phyloP scores from a whole-genome alignment of 495 filamentous ascomycete species.

The Podospora pseudocomata region DNA sequence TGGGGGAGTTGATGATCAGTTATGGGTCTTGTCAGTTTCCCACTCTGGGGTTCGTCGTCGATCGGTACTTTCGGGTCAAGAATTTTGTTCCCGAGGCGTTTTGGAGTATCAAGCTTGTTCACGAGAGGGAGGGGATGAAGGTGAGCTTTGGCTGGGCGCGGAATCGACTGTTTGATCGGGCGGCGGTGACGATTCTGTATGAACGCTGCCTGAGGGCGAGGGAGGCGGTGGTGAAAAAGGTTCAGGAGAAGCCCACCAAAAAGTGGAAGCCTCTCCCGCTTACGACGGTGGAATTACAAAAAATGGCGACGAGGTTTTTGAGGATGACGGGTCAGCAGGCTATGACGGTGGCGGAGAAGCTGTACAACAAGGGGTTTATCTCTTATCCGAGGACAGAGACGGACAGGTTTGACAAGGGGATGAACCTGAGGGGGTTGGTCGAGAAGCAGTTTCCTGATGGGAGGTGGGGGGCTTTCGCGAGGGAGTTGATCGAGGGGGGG shows the following conservation, averaged over 20 bases:
- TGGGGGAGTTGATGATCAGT: slow-evolving; percentile 67
- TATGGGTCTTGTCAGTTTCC: slow-evolving; percentile 98
- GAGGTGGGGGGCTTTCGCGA: slow-evolving; percentile 80
- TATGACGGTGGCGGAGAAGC: slow-evolving; percentile 83
- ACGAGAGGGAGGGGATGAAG: slow-evolving; percentile 69
- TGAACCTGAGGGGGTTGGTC: slow-evolving; percentile 75
- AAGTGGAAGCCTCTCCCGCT: slow-evolving; percentile 92
- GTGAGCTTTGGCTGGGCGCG: slow-evolving; percentile 85
- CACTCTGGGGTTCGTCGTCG: slow-evolving; percentile 93
- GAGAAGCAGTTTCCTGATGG: slow-evolving; percentile 76
- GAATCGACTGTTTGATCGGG: slow-evolving; percentile 80
- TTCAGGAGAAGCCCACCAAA: slow-evolving; percentile 84
- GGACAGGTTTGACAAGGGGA: slow-evolving; percentile 88
- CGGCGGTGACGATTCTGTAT: slow-evolving; percentile 73
- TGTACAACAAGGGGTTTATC: slow-evolving; percentile 94
- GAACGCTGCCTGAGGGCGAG: slow-evolving; percentile 80
- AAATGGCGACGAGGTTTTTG: slow-evolving; percentile 83
- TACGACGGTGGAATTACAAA: slow-evolving; percentile 98
- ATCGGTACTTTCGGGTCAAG: slow-evolving; percentile 85
- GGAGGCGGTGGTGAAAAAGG: slow-evolving; percentile 72
- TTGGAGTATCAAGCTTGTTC: slow-evolving; percentile 85
- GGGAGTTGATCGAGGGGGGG: slow-evolving; percentile 68
- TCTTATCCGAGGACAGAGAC: slow-evolving; percentile 97
- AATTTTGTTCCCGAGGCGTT: slow-evolving; percentile 92
- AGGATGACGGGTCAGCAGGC: slow-evolving; percentile 80